Base-by-base conservation (phyloP, 2,329 filamentous ascomycete species). In the Aspergillus clavatus region DNA sequence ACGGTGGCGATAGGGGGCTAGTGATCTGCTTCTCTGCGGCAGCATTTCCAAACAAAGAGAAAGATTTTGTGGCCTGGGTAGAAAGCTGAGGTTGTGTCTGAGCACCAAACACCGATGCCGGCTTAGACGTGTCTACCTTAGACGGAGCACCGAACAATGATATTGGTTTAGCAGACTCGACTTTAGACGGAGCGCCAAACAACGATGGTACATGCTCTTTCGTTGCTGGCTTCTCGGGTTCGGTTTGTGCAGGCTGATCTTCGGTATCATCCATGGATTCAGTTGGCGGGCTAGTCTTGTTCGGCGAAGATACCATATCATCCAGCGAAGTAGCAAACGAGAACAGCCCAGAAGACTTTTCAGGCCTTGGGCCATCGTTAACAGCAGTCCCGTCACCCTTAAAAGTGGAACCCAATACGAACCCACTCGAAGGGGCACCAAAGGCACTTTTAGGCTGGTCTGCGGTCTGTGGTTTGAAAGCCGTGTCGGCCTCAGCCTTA, bases 401-500 rank as follows among this genome's bases (percentile, higher is more conserved):
- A 49, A 75, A 74, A 8, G 66, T 65, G 19, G 73, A 71, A 2
- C 67, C 68, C 18, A 75, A 52, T 6, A 59, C 61, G 51, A 76
- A 76, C n/a, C 58, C 58, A 46, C 56, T 47, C 11, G 54, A 40
- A 6, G 56, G 52, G 21, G 57, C 33, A 4, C 62, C 64, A 41
- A 69, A 67, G 0, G 56, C 41, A 23, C 56, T 57, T 41, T 61
- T 63, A 18, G 62, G 41, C 28, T 58, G 58, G 4, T 47, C 50
- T 12, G 54, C 44, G 22, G 61, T 62, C 38, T 61, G 57, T 14
- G 59, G 38, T 3, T 52, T 22, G 43, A 69, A 68, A 4, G 61
- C 43, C 1, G 61, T 57, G 7, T 51, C 50, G 8, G 46, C 46
- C 38, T 57, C 45, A 29, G 57, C 38, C 35, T 53, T 57, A 5